Evolutionary conservation across 352 stramenopile genomes (phyloP), one percentile per base, ranked within the genome.

Genomic region (Peronospora destructor): DNA sequence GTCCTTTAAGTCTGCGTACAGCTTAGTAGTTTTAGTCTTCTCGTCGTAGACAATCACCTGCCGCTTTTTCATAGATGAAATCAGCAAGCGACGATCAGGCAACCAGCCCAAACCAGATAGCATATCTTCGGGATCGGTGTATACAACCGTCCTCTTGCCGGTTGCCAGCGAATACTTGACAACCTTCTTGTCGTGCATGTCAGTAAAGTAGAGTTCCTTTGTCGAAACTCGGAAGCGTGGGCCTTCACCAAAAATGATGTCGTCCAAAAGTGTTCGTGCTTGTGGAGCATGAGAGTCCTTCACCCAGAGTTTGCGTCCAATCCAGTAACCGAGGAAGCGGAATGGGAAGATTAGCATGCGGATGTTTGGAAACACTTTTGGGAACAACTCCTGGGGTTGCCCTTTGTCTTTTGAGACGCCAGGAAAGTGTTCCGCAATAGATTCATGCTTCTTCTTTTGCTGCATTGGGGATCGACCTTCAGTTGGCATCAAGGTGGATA

Each of bases 31-130:
- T n/a, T 63, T 56, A 11, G 59, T 53, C 9, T 37, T 26, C 13
- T 68, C 49, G 54, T 81, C 63, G 5, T 81, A 61, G 8, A 64
- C 46, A 14, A 88, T 48, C 23, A 86, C 58, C 14, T 64, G 61
- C 0, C 53, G 67, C 35, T 69, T 73, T 40, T 78, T 71, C 55
- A 82, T 77, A 1, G 66, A 70, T 0, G 66, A 69, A 47, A 88
- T 74, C n/a, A 88, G 58, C 29, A 86, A 32, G 3, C 68, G 71
- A 2, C 66, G 73, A 25, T 88, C 77, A 0, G 68, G 68, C 2
- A 88, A 59, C 75, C 77, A 88, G 5, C 75, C 77, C 11, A 86
- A 46, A 0, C 74, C 77, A 0, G 74, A 84, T 8, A 84, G 28
- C 17, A 67, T 72, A 50, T 88, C 77, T 37, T 72, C 49, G 0